Conservation (phyloP, 2,329 filamentous ascomycete species). For the Pseudonectria buxi region DNA sequence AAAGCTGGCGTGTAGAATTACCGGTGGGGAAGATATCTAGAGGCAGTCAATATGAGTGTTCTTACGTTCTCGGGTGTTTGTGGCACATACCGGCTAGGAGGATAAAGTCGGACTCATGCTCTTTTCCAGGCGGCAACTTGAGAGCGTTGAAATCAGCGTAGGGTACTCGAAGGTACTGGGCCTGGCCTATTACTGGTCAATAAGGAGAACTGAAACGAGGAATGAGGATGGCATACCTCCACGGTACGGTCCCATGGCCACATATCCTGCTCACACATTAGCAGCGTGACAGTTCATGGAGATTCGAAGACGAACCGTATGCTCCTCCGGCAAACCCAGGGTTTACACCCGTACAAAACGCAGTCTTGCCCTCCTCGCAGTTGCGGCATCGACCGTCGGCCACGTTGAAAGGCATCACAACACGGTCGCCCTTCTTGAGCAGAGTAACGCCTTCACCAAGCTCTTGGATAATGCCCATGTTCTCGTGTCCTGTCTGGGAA, state of each 20-base stretch:
- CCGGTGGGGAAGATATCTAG: slow-evolving; percentile 29
- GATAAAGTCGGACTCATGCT: slow-evolving; percentile 56
- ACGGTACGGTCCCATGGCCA: slow-evolving; percentile 50
- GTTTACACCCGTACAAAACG: slow-evolving; percentile 54
- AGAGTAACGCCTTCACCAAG: slow-evolving; percentile 52
- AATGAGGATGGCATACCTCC: slow-evolving; percentile 20
- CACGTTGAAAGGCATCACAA: slow-evolving; percentile 61
- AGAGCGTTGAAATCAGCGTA: slow-evolving; percentile 63
- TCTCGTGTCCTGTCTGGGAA: slow-evolving; percentile 40
- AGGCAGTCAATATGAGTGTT: not conserved
- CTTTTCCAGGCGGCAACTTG: slow-evolving; percentile 52
- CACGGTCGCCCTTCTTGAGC: slow-evolving; percentile 55
- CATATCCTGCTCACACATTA: slow-evolving; percentile 37
- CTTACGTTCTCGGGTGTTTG: slow-evolving; percentile 15
- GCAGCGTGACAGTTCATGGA: not conserved
- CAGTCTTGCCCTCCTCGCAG: slow-evolving; percentile 57
- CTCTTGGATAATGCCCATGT: slow-evolving; percentile 52
- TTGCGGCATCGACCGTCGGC: slow-evolving; percentile 57
- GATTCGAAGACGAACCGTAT: slow-evolving; percentile 17
- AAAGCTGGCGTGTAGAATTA: slow-evolving; percentile 2
- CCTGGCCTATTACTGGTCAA: slow-evolving; percentile 37
- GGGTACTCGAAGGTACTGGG: slow-evolving; percentile 58
- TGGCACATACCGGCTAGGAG: slow-evolving; percentile 39
- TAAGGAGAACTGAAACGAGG: not conserved
- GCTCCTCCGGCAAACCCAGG: slow-evolving; percentile 31